Evolutionary conservation across 2,329 filamentous ascomycete species (phyloP).

Genomic region (Talaromyces funiculosus): DNA sequence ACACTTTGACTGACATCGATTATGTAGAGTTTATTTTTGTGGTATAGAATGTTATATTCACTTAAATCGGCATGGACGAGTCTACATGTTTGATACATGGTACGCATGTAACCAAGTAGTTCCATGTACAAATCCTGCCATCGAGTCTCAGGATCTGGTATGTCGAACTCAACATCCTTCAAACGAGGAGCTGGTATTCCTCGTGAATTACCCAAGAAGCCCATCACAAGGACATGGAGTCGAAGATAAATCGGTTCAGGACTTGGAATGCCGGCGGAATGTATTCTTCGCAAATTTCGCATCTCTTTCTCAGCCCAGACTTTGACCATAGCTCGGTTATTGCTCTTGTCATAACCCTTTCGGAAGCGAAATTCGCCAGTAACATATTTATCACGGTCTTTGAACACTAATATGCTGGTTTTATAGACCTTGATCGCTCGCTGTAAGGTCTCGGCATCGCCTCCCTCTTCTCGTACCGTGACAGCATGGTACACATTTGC

Average conservation of each 20-base stretch:
- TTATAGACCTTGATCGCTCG: slow-evolving; percentile 98
- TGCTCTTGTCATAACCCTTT: slow-evolving; percentile 85
- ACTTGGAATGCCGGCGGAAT: slow-evolving; percentile 78
- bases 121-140: slow-evolving; percentile 79
- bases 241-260: slow-evolving; percentile 85
- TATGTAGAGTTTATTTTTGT: slow-evolving; percentile 75
- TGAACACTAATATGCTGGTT: slow-evolving; percentile 95
- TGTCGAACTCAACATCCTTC: slow-evolving; percentile 72
- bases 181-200: slow-evolving; percentile 84
- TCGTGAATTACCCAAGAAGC: slow-evolving; percentile 79
- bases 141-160: slow-evolving; percentile 61
- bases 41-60: slow-evolving; percentile 96
- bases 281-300: slow-evolving; percentile 79
- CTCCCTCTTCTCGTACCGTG: slow-evolving; percentile 51
- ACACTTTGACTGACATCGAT: slow-evolving; percentile 98
- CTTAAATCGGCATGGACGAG: slow-evolving; percentile 94
- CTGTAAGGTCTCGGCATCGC: slow-evolving; percentile 52
- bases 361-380: slow-evolving; percentile 90
- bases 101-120: slow-evolving; percentile 80
- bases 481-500: slow-evolving; percentile 96
- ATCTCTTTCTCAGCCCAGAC: slow-evolving; percentile 99
- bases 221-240: slow-evolving; percentile 93
- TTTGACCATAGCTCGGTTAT: slow-evolving; percentile 95
- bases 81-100: slow-evolving; percentile 84
- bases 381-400: slow-evolving; percentile 94